Evolutionary conservation across 1,284 basidiomycete genomes (phyloP).

Genomic region (Trichosporon sp.): DNA sequence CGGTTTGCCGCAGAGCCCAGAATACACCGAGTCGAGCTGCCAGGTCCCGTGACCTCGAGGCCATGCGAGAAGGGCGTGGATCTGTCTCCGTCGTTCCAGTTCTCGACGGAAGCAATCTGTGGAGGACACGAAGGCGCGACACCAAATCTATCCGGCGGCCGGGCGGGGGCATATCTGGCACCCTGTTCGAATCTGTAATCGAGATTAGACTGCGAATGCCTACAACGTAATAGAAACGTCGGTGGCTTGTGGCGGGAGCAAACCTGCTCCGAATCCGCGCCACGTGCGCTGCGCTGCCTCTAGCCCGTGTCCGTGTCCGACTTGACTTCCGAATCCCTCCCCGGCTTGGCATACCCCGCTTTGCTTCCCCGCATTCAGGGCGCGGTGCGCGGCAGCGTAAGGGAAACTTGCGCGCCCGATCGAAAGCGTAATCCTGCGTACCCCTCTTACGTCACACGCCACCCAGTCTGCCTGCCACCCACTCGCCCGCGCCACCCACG

Average conservation of each 20-base stretch:
- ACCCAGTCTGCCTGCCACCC: background rate
- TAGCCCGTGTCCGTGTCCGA: too few relatives aligned
- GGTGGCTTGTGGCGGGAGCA: too few relatives aligned
- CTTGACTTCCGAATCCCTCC: too few relatives aligned
- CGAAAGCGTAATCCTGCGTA: background rate
- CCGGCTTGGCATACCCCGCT: background rate
- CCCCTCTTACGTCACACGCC: background rate
- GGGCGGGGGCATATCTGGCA: too few relatives aligned
- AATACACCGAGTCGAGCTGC: background rate
- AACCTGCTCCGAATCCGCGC: too few relatives aligned
- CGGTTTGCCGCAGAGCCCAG: background rate
- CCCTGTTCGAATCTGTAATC: too few relatives aligned
- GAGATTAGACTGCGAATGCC: too few relatives aligned
- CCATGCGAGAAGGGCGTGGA: background rate
- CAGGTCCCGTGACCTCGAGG: background rate
- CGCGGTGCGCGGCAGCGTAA: background rate
- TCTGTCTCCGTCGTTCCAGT: background rate
- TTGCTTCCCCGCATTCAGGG: background rate
- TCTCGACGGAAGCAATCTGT: background rate
- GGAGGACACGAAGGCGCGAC: background rate
- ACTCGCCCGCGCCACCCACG: background rate
- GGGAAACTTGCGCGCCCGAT: background rate
- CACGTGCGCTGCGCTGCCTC: too few relatives aligned
- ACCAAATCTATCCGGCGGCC: too few relatives aligned
- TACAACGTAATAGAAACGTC: too few relatives aligned